Evolutionary conservation across 257 asterid species (phyloP).

Genomic region (Lycium barbarum): DNA sequence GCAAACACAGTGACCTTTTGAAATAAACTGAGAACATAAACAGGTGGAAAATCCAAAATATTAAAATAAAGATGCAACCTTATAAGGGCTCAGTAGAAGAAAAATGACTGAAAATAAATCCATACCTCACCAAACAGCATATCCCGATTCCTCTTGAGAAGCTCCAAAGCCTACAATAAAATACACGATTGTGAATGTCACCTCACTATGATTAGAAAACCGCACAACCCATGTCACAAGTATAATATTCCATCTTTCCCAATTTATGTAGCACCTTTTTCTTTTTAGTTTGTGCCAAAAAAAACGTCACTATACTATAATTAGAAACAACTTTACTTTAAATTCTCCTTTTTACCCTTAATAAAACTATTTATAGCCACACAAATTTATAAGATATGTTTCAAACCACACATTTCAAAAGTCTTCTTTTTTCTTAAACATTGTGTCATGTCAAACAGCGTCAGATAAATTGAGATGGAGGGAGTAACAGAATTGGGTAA

Average conservation of each 20-base stretch:
- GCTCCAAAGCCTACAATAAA: slow-evolving; percentile 74
- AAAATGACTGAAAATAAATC: not conserved
- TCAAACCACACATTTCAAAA: too few relatives aligned
- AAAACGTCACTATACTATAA: too few relatives aligned
- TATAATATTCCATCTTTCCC: not conserved
- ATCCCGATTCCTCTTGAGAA: slow-evolving; percentile 82
- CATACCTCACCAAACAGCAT: slow-evolving; percentile 88
- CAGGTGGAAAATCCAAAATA: not conserved
- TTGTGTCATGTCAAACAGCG: too few relatives aligned
- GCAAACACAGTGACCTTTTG: not conserved
- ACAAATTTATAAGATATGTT: too few relatives aligned
- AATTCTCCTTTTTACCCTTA: too few relatives aligned
- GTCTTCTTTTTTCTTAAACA: too few relatives aligned
- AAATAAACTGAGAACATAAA: not conserved
- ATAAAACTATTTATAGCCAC: too few relatives aligned
- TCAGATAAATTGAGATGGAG: too few relatives aligned
- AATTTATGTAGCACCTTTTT: too few relatives aligned
- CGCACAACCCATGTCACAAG: not conserved
- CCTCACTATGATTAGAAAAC: not conserved
- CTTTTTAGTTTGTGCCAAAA: too few relatives aligned
- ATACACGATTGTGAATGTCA: not conserved
- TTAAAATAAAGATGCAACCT: not conserved
- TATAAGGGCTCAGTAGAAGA: too few relatives aligned
- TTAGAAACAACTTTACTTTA: too few relatives aligned
- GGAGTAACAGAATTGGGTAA: not conserved